A percentile compares a stretch with the other conserved stretches of the same genome.
phyloP scores from a whole-genome alignment of 1,139 yeast species.

The Candida pseudoviswanathii region DNA sequence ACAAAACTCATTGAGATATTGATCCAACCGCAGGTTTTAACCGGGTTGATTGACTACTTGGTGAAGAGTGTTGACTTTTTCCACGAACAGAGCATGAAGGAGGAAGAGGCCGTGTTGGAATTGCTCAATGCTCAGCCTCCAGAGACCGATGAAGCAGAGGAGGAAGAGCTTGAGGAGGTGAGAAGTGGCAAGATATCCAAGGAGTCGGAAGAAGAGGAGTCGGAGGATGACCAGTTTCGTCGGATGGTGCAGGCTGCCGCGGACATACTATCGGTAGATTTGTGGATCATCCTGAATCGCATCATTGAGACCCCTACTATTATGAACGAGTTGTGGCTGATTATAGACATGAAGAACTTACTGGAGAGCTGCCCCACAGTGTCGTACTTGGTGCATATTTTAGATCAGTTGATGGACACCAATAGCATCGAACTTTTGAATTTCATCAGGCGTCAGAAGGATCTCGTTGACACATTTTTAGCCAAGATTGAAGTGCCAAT shows the following conservation, averaged over 20 bases:
- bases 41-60: conserved; percentile 41
- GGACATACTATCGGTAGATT: conserved; percentile 44
- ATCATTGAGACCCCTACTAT: conserved; percentile 47
- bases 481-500: conserved; percentile 61
- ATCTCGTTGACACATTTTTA: conserved; percentile 56
- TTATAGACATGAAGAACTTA: conserved; percentile 38
- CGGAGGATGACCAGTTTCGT: conserved; percentile 38
- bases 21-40: conserved; percentile 48
- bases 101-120: conserved; percentile 22
- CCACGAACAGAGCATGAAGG: conserved; percentile 30
- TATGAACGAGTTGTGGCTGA: conserved; percentile 47
- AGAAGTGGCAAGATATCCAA: conserved; percentile 4
- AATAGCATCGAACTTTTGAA: conserved; percentile 52
- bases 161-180: conserved; percentile 16
- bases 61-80: conserved; percentile 43
- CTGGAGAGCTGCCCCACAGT: conserved; percentile 44
- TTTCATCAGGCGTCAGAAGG: conserved; percentile 52
- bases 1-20: conserved; percentile 45
- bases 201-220: conserved; percentile 27
- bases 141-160: conserved; percentile 14
- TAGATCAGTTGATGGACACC: conserved; percentile 50
- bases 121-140: conserved; percentile 14
- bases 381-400: conserved; percentile 42
- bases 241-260: conserved; percentile 46
- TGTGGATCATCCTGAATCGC: conserved; percentile 49